These are phyloP conservation scores for Halophytophthora batemanensis DNA, from an alignment of 352 stramenopile species.

Conservation along the genomic window DNA sequence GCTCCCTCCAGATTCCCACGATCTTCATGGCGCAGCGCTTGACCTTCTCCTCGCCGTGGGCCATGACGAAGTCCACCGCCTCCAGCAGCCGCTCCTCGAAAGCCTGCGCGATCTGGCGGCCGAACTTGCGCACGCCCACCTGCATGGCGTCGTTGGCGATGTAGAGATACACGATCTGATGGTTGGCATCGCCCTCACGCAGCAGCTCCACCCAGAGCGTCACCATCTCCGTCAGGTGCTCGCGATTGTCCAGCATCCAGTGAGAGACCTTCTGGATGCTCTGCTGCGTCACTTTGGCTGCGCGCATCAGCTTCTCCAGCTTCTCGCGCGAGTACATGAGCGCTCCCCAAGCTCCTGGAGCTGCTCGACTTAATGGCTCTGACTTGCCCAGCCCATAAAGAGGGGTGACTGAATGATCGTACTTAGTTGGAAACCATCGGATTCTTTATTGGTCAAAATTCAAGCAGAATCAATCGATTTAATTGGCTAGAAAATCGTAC, in stretches of 20 bases:
- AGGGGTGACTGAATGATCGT: too few relatives aligned
- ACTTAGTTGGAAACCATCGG: too few relatives aligned
- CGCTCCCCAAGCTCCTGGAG: background rate
- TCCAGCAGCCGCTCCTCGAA: constrained; percentile 63
- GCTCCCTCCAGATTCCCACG: constrained; percentile 84
- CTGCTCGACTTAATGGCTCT: too few relatives aligned
- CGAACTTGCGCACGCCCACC: constrained; percentile 77
- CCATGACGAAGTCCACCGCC: constrained; percentile 66
- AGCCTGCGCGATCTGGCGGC: constrained; percentile 55
- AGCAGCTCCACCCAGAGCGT: constrained; percentile 54
- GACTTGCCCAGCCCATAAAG: too few relatives aligned
- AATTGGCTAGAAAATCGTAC: too few relatives aligned
- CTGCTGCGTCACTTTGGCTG: constrained; percentile 75
- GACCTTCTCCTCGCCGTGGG: constrained; percentile 66
- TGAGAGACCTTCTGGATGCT: constrained; percentile 79
- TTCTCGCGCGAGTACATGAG: constrained; percentile 51
- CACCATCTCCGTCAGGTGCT: constrained; percentile 59
- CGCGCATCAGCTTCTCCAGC: constrained; percentile 59
- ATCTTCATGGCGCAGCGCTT: constrained; percentile 86
- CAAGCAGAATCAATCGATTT: too few relatives aligned
- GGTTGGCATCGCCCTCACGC: constrained; percentile 40
- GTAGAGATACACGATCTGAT: constrained; percentile 85
- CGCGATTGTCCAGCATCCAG: constrained; percentile 73
- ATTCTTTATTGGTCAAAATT: too few relatives aligned
- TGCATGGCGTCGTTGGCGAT: constrained; percentile 87